Evolutionary conservation across 805 yeast species (phyloP), one percentile per base, ranked within the genome.

Genomic region (Myxozyma nipponensis): DNA sequence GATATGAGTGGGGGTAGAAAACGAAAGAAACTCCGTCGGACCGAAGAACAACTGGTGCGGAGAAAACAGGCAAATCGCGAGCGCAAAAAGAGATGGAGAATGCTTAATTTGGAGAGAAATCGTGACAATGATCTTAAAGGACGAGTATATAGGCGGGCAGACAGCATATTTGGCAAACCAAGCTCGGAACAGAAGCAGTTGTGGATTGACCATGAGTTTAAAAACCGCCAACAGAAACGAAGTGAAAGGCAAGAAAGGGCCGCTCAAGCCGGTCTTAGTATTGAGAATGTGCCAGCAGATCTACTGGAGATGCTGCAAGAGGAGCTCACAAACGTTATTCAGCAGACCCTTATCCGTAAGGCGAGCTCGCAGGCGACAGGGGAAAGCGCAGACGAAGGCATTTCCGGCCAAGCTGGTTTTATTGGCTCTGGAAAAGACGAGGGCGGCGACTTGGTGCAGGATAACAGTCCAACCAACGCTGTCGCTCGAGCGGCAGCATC

Each of bases 41-140:
- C 68, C 1, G 66, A 65, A 17, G 69, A 62, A 38, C 73, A 71
- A 42, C 76, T 76, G 54, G 87, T 83, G 60, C 75, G 79, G 54
- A 71, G 82, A 9, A 69, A 89, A 43, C 60, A 76, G 23, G 90
- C 81, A 42, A 87, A 87, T 62, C 72, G 95, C 42, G 86, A 81
- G 47, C 72, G 95, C 19, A 87, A 87, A 69, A 82, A 84, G 69
- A 77, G 78, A 58, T 87, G 95, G 95, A 74, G 95, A 62, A 90
- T 81, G 57, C 82, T 79, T 24, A 88, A 91, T 63, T 77, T 78
- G 6, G 83, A 83, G 52, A 75, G 93, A 57, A 90, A 90, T 66
- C 83, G 86, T 69, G 96, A 89, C 65, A 84, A 87, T 61, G 98
- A 91, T 63, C 71, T 91, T 47, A 75, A 95, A 46, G 79, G 86